Conservation (phyloP, 2,329 filamentous ascomycete genomes). For the Escovopsis sp. region DNA sequence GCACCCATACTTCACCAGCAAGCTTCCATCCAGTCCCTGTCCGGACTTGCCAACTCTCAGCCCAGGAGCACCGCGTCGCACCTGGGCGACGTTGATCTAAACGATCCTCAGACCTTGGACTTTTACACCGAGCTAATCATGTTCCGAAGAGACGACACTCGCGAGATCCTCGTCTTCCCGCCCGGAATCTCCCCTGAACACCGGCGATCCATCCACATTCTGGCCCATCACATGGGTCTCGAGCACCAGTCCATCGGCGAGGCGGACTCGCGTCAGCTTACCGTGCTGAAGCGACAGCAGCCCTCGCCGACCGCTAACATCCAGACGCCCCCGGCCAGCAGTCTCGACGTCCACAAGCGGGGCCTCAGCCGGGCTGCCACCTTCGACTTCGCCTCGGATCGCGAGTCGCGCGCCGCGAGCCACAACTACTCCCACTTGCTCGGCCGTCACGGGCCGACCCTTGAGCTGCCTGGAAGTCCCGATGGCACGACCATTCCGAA, state of each 20-base stretch:
- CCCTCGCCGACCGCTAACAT: constrained; percentile 36
- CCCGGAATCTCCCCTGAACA: constrained; percentile 66
- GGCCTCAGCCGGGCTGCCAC: constrained; percentile 89
- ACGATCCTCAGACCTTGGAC: constrained; percentile 72
- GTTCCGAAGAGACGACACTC: constrained; percentile 65
- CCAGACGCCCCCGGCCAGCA: constrained; percentile 45
- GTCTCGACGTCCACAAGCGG: constrained; percentile 63
- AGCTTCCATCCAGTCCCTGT: constrained; percentile 69
- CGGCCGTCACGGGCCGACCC: constrained; percentile 67
- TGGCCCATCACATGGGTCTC: constrained; percentile 89
- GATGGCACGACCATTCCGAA: constrained; percentile 47
- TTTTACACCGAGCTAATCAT: constrained; percentile 84
- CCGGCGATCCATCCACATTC: constrained; percentile 78
- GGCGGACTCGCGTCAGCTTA: constrained; percentile 76
- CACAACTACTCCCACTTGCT: constrained; percentile 58
- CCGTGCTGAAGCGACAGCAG: constrained; percentile 60
- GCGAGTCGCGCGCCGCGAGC: constrained; percentile 48
- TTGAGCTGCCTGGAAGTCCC: constrained; percentile 74
- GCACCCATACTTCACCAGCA: constrained; percentile 66
- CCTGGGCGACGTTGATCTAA: constrained; percentile 64
- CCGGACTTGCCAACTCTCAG: constrained; percentile 49
- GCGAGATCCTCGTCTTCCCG: constrained; percentile 75
- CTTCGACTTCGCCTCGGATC: constrained; percentile 80
- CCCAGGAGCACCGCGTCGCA: constrained; percentile 25
- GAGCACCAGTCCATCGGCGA: constrained; percentile 82